phyloP scores from a whole-genome alignment of 2,329 filamentous ascomycete genomes.

The Phialophora macrospora region DNA sequence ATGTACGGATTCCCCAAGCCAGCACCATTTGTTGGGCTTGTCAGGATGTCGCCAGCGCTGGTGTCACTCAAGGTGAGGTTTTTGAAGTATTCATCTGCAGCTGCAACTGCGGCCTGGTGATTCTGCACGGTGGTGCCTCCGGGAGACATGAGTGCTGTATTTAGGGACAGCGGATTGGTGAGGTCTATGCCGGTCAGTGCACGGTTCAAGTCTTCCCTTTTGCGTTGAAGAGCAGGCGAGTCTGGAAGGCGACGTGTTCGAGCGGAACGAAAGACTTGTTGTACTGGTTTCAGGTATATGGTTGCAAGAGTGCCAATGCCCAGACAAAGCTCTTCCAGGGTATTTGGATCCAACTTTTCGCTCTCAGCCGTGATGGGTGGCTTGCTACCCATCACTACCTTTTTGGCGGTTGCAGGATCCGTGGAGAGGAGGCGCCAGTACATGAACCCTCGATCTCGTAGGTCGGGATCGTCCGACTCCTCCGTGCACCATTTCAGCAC shows the following conservation, averaged over 20 bases:
- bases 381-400: constrained; percentile 96
- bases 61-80: constrained; percentile 71
- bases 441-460: constrained; percentile 96
- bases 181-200: constrained; percentile 27
- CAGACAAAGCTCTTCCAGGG: constrained; percentile 95
- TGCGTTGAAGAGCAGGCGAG: constrained; percentile 82
- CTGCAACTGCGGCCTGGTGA: constrained; percentile 73
- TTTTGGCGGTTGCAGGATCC: constrained; percentile 82
- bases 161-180: constrained; percentile 37
- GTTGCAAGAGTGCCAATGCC: constrained; percentile 95
- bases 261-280: constrained; percentile 92
- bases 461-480: constrained; percentile 97
- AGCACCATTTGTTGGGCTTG: constrained; percentile 37
- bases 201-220: constrained; percentile 54
- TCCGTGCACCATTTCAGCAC: constrained; percentile 98
- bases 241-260: constrained; percentile 78
- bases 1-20: constrained; percentile 60
- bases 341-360: constrained; percentile 87
- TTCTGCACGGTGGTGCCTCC: constrained; percentile 41
- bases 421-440: constrained; percentile 97
- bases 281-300: constrained; percentile 96
- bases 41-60: constrained; percentile 61
- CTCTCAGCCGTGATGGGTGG: constrained; percentile 95
- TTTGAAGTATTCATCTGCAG: constrained; percentile 89
- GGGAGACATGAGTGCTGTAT: constrained; percentile 40